Evolutionary conservation across 768 basidiomycete genomes (phyloP), one percentile per base, ranked within the genome.

Genomic region (Epithele typhae): DNA sequence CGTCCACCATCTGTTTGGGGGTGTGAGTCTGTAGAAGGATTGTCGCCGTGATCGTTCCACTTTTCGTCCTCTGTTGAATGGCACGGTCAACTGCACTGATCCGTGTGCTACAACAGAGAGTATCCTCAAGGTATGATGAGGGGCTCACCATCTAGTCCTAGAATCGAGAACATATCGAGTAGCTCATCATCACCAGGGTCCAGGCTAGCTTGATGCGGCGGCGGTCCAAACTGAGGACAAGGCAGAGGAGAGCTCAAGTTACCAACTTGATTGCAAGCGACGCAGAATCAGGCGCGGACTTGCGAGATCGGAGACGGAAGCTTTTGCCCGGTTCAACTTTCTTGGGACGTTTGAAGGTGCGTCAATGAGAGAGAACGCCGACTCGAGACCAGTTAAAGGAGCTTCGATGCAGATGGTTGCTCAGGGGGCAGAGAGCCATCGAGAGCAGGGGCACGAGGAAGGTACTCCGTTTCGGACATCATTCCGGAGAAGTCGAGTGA

Each of bases 401-500:
- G n/a, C n/a, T n/a, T 6, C 33, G 14, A 12, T 15, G 23, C 15
- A 21, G 22, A 27, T 14, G 25, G 40, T 0, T 17, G 17, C 21
- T 40, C 38, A 11, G 48, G 46, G 4, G 53, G 47, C 3, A 45
- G 41, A 36, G 37, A 46, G 17, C 48, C 45, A 21, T 43, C 43
- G 4, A 47, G 45, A 25, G 49, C 46, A 41, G 53, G 46, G 14
- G 51, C 40, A 7, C 51, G 38, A 15, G 46, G 46, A 19, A 52
- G 32, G 18, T 39, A 39, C 46, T 45, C 43, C 18, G 51, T 48
- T n/a, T 48, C 51, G 15, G 51, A 51, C 50, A 46, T 47, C 14
- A 53, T 48, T 1, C 54, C 45, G 21, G 59, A 63, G 41, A 63
- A 63, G 32, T 63, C 58, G 5, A 63, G 53, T 11, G 56, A 54